Evolutionary conservation across 2,329 filamentous ascomycete genomes (phyloP), one percentile per base, ranked within the genome.

Genomic region (Rachicladosporium sp.): DNA sequence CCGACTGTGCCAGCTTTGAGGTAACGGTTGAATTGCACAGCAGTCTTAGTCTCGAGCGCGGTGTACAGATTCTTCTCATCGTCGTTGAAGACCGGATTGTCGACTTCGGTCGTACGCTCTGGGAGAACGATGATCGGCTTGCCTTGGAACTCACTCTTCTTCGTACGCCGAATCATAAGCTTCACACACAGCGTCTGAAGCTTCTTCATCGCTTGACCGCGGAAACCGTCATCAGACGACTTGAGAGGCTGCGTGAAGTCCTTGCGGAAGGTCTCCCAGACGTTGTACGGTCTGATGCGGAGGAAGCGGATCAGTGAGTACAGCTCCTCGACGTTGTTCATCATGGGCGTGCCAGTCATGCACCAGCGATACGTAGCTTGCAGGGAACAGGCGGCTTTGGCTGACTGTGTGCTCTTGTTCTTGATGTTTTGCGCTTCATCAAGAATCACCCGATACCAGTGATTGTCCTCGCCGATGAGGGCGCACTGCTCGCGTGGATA

Each of bases 371-470:
- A 74, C 29, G 64, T 66, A 10, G 80, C 66, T 43, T 71, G 62
- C 10, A 91, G 59, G 8, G 62, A 57, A 48, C 67, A 73, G 23
- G 74, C 74, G 4, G 75, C 82, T 46, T 69, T 68, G 1, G 80
- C 73, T 4, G 70, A 63, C 45, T 75, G 72, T 0, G 81, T 80
- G 31, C 64, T 68, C 42, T 72, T 72, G 52, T 88, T 89, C 64
- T 89, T 89, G 65, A 89, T 84, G 53, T 71, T 79, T 52, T 89
- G 83, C 2, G 82, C 80, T 59, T 89, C 84, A 48, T 91, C 84
- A 6, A 89, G 65, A 38, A 91, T 78, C 27, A 88, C 66, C 32
- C 59, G 73, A 52, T 81, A 74, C 68, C 80, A 88, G 37, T 65
- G 65, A 44, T 66, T 70, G 50, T 73, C 53, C 33, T 70, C 46